Base-by-base conservation (phyloP, 495 filamentous ascomycete genomes). In the Aspergillus incahuasiensis region DNA sequence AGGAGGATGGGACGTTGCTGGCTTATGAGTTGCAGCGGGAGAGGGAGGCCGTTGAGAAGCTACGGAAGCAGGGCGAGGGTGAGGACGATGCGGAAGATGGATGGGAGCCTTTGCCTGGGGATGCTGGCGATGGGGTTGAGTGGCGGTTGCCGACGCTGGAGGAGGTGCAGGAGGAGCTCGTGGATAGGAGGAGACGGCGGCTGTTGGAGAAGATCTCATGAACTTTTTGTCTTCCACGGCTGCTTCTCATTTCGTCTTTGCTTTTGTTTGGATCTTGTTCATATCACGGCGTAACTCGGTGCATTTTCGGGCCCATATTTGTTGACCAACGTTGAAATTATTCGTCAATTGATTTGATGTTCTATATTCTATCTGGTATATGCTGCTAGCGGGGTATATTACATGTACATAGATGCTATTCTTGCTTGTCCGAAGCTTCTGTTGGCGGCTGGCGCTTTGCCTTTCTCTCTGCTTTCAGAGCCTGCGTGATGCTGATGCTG, bases 81-180 rank as follows among this genome's bases (percentile, higher is more conserved):
- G 52, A 34, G 40, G 41, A 74, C 19, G 68, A 77, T 56, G 52
- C 74, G 64, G 66, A 79, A 74, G 60, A 77, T 79, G 60, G 79
- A 63, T 98, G 94, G 94, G 85, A 91, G 58, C 79, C 88, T 15
- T 75, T 98, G 56, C 94, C 94, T 1, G 92, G 91, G 2, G 89
- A 96, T 76, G 74, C 74, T 21, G 91, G 91, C 13, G 90, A 95
- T 70, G 91, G 91, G 0, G 75, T 83, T 34, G 83, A 78, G 40
- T 98, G 94, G 94, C 85, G 82, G 63, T 70, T 97, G 52, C 94
- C 94, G 6, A 88, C 85, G 24, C 63, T 86, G 51, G 91, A 95
- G 8, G 95, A 98, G 66, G 94, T 97, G 18, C 86, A 92, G 70
- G 86, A 92, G 68, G 94, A 97, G 70, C 75, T 98, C 52, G 78